Base-by-base conservation (phyloP, 1,284 basidiomycete genomes). In the Cryptococcus maquisensis region DNA sequence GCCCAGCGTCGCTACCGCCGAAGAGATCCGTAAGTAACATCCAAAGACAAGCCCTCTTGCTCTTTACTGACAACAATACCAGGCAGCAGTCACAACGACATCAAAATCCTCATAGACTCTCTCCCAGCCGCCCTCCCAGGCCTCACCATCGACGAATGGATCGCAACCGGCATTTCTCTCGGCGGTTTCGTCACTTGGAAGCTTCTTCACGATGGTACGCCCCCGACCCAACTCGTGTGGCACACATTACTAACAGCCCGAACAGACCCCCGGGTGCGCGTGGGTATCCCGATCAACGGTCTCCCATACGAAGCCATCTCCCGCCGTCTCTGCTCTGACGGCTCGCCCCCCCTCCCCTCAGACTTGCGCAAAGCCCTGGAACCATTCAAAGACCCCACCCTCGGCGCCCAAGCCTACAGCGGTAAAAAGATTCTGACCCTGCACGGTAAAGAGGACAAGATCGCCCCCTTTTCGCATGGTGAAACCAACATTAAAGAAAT, bases 51-150 rank as follows among this genome's bases (percentile, higher is more conserved):
- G 4, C 26, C 26, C 26, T 9, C 4, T 28, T 9, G 5, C 26
- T 28, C 26, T 9, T 9, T 9, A 28, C 26, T 28, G 26, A 28
- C 26, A 28, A 28, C 9, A 9, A 9, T 28, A 9, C 26, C 4
- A 28, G n/a, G n/a, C n/a, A 28, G 26, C 4, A 28, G 9, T 28
- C 26, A 9, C 26, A 9, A 81, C 45, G 92, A 95, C 66, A 81
- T 90, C 7, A 85, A 85, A 0, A 85, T 87, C 74, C 71, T 95
- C 54, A 86, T 93, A 57, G 87, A 92, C 69, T 87, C 90, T 66
- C 78, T 95, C 3, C 83, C 86, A 0, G 70, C 84, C 1, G 88
- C 86, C 70, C 74, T 95, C 21, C 94, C 87, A 13, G 85, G 92
- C 60, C 79, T 83, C 10, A 71, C 65, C 5, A 81, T 95, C 40